A percentile compares a stretch with the other conserved stretches of the same genome.
phyloP scores from a whole-genome alignment of 495 filamentous ascomycete genomes.

The Penicillium turbatum region DNA sequence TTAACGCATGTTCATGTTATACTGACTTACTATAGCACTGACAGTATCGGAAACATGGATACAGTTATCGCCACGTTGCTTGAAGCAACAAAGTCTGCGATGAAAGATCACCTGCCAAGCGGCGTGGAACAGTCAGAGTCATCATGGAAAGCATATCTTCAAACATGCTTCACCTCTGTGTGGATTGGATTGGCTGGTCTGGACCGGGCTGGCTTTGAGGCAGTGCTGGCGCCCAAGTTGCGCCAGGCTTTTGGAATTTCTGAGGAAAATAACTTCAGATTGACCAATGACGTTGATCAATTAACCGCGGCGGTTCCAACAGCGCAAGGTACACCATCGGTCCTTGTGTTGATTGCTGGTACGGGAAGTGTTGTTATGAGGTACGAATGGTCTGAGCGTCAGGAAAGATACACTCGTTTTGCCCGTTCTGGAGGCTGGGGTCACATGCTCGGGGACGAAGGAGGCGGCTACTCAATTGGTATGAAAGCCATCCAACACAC shows the following conservation, averaged over 20 bases:
- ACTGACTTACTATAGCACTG: constrained; percentile 10
- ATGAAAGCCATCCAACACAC: constrained; percentile 27
- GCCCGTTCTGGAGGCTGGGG: constrained; percentile 38
- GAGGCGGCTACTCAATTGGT: constrained; percentile 35
- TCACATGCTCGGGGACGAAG: constrained; percentile 36
- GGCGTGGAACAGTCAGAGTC: not conserved
- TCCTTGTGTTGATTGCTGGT: constrained; percentile 34
- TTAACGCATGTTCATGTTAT: too few relatives aligned
- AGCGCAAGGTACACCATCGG: constrained; percentile 11
- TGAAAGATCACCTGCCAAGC: constrained; percentile 4
- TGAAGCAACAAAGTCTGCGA: constrained; percentile 11
- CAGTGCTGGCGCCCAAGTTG: constrained; percentile 15
- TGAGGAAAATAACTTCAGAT: constrained; percentile 10
- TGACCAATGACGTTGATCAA: constrained; percentile 32
- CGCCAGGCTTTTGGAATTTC: constrained; percentile 18
- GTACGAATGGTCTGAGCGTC: constrained; percentile 17
- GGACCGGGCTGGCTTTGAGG: constrained; percentile 22
- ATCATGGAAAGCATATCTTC: constrained; percentile 6
- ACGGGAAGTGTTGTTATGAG: constrained; percentile 33
- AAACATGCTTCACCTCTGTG: constrained; percentile 18
- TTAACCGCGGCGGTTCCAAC: constrained; percentile 19
- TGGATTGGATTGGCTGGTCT: constrained; percentile 30
- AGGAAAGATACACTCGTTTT: constrained; percentile 15
- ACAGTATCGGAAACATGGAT: constrained; percentile 12
- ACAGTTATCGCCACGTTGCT: constrained; percentile 12